A percentile compares a stretch with the other conserved stretches of the same genome.
Evolutionary conservation across 177 flowering plant genomes (phyloP).

Genomic region (Vitis hybrid): DNA sequence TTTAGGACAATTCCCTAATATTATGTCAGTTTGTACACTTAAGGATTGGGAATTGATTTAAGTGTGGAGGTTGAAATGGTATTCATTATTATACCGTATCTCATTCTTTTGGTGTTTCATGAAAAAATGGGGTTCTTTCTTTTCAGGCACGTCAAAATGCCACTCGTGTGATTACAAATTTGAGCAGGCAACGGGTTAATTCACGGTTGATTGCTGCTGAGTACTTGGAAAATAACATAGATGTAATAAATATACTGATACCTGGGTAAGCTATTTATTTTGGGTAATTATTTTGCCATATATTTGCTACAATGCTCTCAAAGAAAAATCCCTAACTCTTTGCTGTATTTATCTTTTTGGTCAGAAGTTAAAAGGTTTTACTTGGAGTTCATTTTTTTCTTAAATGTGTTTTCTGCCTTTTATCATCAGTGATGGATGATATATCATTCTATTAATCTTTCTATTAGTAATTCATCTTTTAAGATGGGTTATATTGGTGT

Average conservation of each 20-base stretch:
- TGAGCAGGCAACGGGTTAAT: slow-evolving; percentile 23
- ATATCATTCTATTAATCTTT: neutral
- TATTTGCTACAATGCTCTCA: neutral
- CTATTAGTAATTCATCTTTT: neutral
- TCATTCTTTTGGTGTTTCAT: neutral
- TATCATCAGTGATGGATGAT: too few species aligned
- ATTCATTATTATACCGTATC: too few species aligned
- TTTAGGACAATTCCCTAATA: neutral
- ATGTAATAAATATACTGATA: slow-evolving; percentile 21
- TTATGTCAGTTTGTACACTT: neutral
- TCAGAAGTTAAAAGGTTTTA: too few species aligned
- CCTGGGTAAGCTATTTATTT: slow-evolving; percentile 15
- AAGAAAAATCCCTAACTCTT: neutral
- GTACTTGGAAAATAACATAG: slow-evolving; percentile 23
- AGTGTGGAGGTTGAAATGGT: neutral
- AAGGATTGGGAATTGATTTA: neutral
- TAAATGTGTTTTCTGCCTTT: neutral
- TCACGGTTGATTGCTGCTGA: slow-evolving; percentile 21
- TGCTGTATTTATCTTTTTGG: too few species aligned
- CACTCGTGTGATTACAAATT: slow-evolving; percentile 21
- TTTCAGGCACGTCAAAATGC: slow-evolving; percentile 25
- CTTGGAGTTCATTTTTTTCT: neutral
- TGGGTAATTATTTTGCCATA: neutral
- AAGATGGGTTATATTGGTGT: neutral
- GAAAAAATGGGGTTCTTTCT: neutral